Evolutionary conservation across 805 yeast species (phyloP).

Genomic region (Pichia scutulata): DNA sequence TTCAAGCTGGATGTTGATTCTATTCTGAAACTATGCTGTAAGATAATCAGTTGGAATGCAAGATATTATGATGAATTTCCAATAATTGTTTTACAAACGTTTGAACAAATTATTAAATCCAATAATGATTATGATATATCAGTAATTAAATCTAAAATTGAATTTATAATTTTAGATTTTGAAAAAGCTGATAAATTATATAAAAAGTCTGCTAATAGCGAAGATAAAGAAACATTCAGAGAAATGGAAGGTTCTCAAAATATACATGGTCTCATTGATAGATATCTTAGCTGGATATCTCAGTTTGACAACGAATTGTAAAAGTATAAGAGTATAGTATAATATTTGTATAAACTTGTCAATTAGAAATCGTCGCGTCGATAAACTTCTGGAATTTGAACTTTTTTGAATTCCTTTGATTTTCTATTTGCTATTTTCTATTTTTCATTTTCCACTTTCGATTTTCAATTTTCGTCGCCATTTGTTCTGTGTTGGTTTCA

Average conservation of each 20-base stretch:
- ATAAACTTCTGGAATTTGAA: background rate
- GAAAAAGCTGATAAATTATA: slow-evolving; percentile 1
- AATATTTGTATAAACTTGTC: background rate
- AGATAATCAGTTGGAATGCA: slow-evolving; percentile 51
- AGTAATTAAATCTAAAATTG: slow-evolving; percentile 32
- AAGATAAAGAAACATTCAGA: slow-evolving; percentile 6
- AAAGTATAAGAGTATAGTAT: background rate
- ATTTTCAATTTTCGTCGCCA: background rate
- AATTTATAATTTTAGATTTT: slow-evolving; percentile 22
- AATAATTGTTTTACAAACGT: slow-evolving; percentile 33
- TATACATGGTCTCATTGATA: slow-evolving; percentile 21
- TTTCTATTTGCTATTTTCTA: background rate
- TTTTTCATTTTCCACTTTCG: background rate
- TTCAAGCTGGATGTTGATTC: slow-evolving; percentile 26
- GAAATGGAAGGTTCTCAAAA: slow-evolving; percentile 11
- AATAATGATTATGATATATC: slow-evolving; percentile 29
- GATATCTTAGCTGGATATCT: slow-evolving; percentile 24
- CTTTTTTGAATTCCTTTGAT: background rate
- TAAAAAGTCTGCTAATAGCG: slow-evolving; percentile 10
- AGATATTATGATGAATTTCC: slow-evolving; percentile 58
- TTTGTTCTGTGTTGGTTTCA: background rate
- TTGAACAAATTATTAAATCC: slow-evolving; percentile 31
- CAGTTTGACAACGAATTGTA: slow-evolving; percentile 17
- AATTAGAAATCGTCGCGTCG: background rate
- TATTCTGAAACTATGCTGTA: slow-evolving; percentile 36